Evolutionary conservation across 345 rosid genomes (phyloP), one percentile per base, ranked within the genome.

Genomic region (Dipteronia sinensis): DNA sequence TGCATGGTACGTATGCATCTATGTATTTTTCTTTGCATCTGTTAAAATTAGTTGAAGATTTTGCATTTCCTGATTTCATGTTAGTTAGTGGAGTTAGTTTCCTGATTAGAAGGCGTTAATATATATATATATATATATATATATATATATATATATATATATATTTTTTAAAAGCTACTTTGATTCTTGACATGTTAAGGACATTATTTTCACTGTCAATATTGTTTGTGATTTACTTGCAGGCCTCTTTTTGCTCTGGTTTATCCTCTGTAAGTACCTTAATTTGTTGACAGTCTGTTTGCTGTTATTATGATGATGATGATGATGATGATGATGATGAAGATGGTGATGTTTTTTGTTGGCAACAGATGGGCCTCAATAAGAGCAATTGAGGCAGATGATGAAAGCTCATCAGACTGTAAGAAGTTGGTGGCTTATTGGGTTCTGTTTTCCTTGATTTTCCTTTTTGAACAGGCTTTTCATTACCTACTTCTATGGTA

Each of bases 221-320:
- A 46, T 46, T 55, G 5, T 19, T 16, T 46, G 16, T 66, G 44
- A 13, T 72, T 38, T 49, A 3, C 46, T 70, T 62, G 73, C 83
- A 85, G 87, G 85, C 85, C 87, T 77, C 47, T 80, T 23, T 64
- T 80, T 55, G 83, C 82, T 27, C 19, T 85, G 63, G 78, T 76
- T 7, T 85, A 85, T 80, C 87, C 87, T 47, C 49, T 80, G 87
- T 85, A 75, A 82, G 85, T 55, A 65, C 51, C 61, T 16, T 58
- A 3, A 25, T 29, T 4, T 16, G 20, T 55, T 55, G 51, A 4
- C 17, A 4, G 16, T n/a, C 13, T 55, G n/a, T 16, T 11, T 16
- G 20, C 16, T 15, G 7, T 38, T 3, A 3, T 38, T 1, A 38
- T 55, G 61, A 2, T 4, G 20, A 27, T 27, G 27, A 4, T 3